Evolutionary conservation across 306 rosid species (phyloP), one percentile per base, ranked within the genome.

Genomic region (Begonia masoniana): DNA sequence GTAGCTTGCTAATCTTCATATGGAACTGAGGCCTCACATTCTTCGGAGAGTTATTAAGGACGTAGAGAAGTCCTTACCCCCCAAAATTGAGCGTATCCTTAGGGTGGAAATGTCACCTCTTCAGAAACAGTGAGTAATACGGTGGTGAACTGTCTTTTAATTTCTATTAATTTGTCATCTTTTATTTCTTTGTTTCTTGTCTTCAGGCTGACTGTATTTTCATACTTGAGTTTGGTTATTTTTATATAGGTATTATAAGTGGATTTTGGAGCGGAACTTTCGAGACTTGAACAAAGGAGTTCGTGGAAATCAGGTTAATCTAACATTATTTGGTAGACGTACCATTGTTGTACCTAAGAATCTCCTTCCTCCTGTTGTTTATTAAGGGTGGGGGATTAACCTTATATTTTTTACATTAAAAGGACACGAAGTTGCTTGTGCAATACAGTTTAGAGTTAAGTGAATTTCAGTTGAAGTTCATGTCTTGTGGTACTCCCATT

Each of bases 191-290:
- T 60, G n/a, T 12, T 50, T 14, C 49, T 50, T 49, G 21, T 17
- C 50, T 60, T 50, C 24, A 14, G 17, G 59, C 26, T 41, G 17
- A 49, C 24, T 21, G 24, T 21, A 13, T 49, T 49, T n/a, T 69
- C 43, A 42, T 66, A 11, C 16, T 23, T 61, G 54, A 50, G 61
- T 36, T 46, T 65, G 50, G 52, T 68, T 73, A 47, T 17, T 12
- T 66, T 56, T 53, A 13, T 69, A 42, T 72, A 92, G 99, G 87
- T 92, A 92, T 75, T 92, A 92, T 66, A 92, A 92, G 74, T 92
- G 99, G 99, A 92, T 92, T 70, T 85, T 92, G 87, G 99, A 92
- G 64, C 99, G 99, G 52, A 92, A 92, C 80, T 92, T 92, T 57
- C 95, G 79, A 61, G 91, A 92, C 60, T 76, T 92, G 71, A 92